Evolutionary conservation across 1,139 yeast species (phyloP), one percentile per base, ranked within the genome.

Genomic region (Pichia cactophila): DNA sequence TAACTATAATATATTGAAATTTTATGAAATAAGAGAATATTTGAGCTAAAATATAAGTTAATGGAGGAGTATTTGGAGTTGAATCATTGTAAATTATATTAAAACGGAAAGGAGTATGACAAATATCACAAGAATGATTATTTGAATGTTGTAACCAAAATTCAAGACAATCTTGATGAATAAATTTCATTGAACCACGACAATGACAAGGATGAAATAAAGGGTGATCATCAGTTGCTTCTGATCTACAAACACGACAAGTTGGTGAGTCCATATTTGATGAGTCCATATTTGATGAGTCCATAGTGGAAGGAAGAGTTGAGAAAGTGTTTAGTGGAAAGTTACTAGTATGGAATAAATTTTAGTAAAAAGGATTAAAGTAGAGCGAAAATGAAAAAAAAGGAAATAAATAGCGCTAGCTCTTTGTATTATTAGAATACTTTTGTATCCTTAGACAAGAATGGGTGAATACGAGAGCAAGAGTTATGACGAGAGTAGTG

Each of bases 161-260:
- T 60, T 83, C 71, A 45, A 92, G 69, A 68, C 98, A 92, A 46
- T 84, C 94, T 65, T 92, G 95, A 67, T 92, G 99, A 50, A 92
- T 87, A 61, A 82, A 89, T 64, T 86, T 86, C 62, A 92, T 94
- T 31, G 96, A 85, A 2, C 99, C 99, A 52, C 89, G 77, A 67
- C 98, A 92, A 61, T 80, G 83, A 68, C 99, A 92, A 1, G 99
- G 98, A 66, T 87, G 92, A 56, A 78, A 84, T 46, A 92, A 71
- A 4, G 97, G 97, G 56, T 87, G 92, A 1, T 76, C 78, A 0
- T 69, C 70, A 0, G 94, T 78, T n/a, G 80, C 92, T 60, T 88
- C 97, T 45, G 95, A 92, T 50, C 96, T 83, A 65, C 99, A 92
- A 49, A 92, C 90, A 54, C 98, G 83, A 66, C 99, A 94, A 2